Evolutionary conservation across 176 grass and related monocot species (phyloP).

Genomic region (Aegilops bicornis): DNA sequence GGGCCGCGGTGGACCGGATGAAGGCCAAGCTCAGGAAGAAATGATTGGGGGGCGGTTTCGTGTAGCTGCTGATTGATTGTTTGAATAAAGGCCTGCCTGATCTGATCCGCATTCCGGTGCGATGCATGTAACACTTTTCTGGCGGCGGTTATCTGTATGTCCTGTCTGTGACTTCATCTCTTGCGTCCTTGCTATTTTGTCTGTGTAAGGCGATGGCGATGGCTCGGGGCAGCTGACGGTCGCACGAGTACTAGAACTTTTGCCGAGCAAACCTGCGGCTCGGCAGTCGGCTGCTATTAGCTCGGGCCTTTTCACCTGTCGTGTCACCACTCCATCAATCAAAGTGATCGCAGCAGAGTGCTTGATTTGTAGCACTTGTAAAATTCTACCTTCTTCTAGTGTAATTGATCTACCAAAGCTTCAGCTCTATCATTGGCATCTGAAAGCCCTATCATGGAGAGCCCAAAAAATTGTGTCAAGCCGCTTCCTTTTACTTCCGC

Average conservation of each 20-base stretch:
- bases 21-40: slow-evolving; percentile 74
- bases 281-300: not conserved
- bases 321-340: not conserved
- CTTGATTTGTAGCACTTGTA: not conserved
- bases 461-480: not conserved
- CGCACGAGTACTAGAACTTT: not conserved
- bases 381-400: not conserved
- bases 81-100: slow-evolving; percentile 40
- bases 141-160: slow-evolving; percentile 6
- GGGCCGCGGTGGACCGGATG: slow-evolving; percentile 79
- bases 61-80: slow-evolving; percentile 23
- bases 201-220: not conserved
- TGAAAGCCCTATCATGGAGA: not conserved
- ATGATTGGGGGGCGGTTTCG: not conserved
- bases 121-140: slow-evolving; percentile 34
- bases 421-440: not conserved
- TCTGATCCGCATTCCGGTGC: slow-evolving; percentile 3
- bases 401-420: not conserved
- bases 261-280: not conserved
- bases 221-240: slow-evolving; percentile 14
- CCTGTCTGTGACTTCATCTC: slow-evolving; percentile 25
- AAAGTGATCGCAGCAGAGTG: not conserved
- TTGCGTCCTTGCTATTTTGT: slow-evolving; percentile 21
- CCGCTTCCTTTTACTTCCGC: not conserved
- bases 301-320: not conserved